Evolutionary conservation across 2,329 filamentous ascomycete species (phyloP), one percentile per base, ranked within the genome.

Genomic region (Meredithiella fracta): DNA sequence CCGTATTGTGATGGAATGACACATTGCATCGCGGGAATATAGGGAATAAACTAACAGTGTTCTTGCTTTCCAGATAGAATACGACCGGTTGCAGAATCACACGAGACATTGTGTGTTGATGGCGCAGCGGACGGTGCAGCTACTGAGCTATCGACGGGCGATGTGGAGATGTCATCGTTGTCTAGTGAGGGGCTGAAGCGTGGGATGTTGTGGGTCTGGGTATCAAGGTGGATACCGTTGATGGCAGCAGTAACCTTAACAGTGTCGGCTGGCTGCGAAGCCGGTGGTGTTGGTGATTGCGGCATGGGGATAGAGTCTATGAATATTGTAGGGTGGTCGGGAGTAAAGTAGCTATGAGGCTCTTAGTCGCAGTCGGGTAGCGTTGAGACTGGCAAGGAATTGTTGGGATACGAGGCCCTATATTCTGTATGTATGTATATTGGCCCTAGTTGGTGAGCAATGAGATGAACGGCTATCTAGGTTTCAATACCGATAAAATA

Each of bases 1-100:
- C 17, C 5, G 29, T 14, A 51, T 11, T 3, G 23, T 23, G 7
- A 51, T 29, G 25, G 14, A 17, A 17, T 51, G 14, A 23, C 23
- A 29, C 50, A 52, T 52, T 52, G 34, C 29, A 51, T 34, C 23
- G 23, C 11, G 44, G 7, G 44, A 49, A 49, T 14, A 47, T 17
- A 47, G 20, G 40, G 7, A 47, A n/a, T n/a, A n/a, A 51, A 69
- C 83, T 64, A 68, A 94, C 89, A 98, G 68, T 98, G 92, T 68
- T 98, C 92, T 76, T 98, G 91, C 72, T 96, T 97, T 62, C 92
- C 92, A 0, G 90, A 95, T 66, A 98, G 71, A 4, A 73, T 44
- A 70, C 72, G 2, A 70, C 65, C 51, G 71, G 67, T 56, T 22
- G 53, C 17, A 15, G 9, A 54, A 11, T 17, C 29, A n/a, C 8